phyloP scores from a whole-genome alignment of 345 rosid genomes.

The Lepidium sativum region DNA sequence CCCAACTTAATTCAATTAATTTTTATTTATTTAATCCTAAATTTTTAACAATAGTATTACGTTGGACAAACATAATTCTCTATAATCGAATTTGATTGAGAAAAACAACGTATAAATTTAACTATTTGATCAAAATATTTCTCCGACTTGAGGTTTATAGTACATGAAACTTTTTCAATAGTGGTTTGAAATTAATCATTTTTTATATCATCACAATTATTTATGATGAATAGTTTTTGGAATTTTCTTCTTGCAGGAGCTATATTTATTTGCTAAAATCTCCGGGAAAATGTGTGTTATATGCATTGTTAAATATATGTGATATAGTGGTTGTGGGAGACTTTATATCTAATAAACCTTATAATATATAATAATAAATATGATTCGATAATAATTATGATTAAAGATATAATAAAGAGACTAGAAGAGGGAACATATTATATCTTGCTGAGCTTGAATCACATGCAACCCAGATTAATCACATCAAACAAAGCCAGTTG shows the following conservation, averaged over 20 bases:
- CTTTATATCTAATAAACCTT: conserved; percentile 18
- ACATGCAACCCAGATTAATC: conserved; percentile 33
- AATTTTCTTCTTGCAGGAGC: not conserved
- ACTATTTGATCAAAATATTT: too few relatives aligned
- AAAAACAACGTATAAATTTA: too few relatives aligned
- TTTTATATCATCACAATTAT: not conserved
- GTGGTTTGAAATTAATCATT: not conserved
- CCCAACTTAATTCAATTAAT: too few relatives aligned
- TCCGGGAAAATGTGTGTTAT: not conserved
- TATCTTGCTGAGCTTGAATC: conserved; percentile 32
- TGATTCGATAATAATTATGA: conserved; percentile 9
- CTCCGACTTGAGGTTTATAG: not conserved
- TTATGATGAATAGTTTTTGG: not conserved
- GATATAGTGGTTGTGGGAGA: conserved; percentile 23
- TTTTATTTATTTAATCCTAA: too few relatives aligned
- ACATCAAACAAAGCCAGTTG: conserved; percentile 38
- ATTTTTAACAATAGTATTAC: too few relatives aligned
- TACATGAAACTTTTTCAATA: not conserved
- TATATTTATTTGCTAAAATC: not conserved
- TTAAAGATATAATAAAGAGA: conserved; percentile 15
- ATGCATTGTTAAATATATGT: conserved; percentile 1
- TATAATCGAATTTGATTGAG: too few relatives aligned
- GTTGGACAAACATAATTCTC: too few relatives aligned
- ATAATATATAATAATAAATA: not conserved
- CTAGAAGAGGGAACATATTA: conserved; percentile 16